These are phyloP conservation scores for Thalassiosira gravida DNA, from an alignment of 352 stramenopile species.

Conservation along the genomic window DNA sequence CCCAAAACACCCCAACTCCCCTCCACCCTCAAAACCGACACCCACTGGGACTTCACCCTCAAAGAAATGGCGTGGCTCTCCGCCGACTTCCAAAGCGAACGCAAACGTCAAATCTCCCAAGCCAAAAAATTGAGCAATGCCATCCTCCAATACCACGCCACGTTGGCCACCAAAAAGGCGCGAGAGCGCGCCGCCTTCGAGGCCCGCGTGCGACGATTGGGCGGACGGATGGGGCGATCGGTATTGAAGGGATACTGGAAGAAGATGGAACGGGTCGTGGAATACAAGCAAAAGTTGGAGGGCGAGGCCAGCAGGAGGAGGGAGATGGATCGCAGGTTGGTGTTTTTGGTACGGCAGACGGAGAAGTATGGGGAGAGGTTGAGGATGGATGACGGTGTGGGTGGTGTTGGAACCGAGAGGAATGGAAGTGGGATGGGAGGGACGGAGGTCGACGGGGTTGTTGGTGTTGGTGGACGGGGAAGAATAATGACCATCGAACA, in stretches of 20 bases:
- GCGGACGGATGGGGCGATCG: constrained; percentile 88
- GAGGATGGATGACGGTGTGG: constrained; percentile 19
- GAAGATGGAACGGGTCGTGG: constrained; percentile 97
- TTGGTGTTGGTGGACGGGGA: constrained; percentile 21
- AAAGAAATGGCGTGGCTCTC: constrained; percentile 85
- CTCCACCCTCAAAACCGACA: constrained; percentile 57
- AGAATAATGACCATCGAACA: constrained; percentile 42
- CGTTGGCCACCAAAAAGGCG: constrained; percentile 35
- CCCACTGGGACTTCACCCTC: constrained; percentile 81
- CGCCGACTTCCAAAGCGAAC: constrained; percentile 80
- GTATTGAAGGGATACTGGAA: constrained; percentile 94
- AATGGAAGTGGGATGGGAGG: background rate
- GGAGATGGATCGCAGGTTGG: constrained; percentile 96
- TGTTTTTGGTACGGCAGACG: constrained; percentile 94
- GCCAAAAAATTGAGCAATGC: constrained; percentile 66
- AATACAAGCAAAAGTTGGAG: constrained; percentile 95
- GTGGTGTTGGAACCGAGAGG: constrained; percentile 14
- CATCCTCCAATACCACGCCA: constrained; percentile 58
- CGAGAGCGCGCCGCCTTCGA: constrained; percentile 57
- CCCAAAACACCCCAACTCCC: constrained; percentile 5
- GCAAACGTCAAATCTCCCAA: constrained; percentile 70
- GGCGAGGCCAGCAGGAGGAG: constrained; percentile 87
- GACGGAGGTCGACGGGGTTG: background rate
- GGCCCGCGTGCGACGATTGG: constrained; percentile 64
- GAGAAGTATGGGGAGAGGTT: constrained; percentile 91